Evolutionary conservation across 352 stramenopile species (phyloP).

Genomic region (Aphanomyces invadans): DNA sequence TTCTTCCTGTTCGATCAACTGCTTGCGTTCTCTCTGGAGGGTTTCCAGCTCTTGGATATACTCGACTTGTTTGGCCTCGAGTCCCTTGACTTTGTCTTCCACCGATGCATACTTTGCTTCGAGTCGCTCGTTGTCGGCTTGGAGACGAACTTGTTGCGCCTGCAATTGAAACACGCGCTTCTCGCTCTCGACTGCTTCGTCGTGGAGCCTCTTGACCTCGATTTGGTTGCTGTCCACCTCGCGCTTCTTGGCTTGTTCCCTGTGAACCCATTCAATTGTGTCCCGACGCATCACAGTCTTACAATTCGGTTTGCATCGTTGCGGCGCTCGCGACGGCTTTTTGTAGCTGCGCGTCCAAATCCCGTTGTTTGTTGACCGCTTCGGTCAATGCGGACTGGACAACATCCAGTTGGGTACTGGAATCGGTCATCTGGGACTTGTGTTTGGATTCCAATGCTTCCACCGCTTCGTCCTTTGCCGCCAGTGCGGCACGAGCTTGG

Average conservation of each 20-base stretch:
- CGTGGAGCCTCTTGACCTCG: constrained; percentile 18
- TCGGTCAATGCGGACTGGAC: constrained; percentile 1
- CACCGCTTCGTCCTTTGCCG: background rate
- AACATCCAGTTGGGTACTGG: background rate
- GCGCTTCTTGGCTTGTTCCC: constrained; percentile 14
- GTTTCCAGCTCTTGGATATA: constrained; percentile 27
- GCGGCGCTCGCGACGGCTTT: background rate
- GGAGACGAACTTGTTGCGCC: constrained; percentile 12
- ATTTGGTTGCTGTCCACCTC: background rate
- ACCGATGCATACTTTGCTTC: constrained; percentile 19
- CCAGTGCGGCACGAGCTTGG: background rate
- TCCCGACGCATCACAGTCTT: background rate
- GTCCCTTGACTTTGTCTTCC: constrained; percentile 34
- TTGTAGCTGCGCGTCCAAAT: constrained; percentile 12
- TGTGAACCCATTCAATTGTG: background rate
- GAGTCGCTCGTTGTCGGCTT: constrained; percentile 24
- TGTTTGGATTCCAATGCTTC: constrained; percentile 18
- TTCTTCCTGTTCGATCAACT: constrained; percentile 62
- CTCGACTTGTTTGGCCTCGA: constrained; percentile 43
- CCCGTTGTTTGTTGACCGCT: background rate
- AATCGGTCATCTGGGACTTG: constrained; percentile 4
- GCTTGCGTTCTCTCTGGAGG: constrained; percentile 37
- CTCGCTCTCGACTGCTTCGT: constrained; percentile 18
- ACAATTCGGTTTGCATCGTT: constrained; percentile 14
- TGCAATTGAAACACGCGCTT: constrained; percentile 21